Percentiles rank a stretch among this genome's conserved stretches.
phyloP scores from a whole-genome alignment of 2,329 filamentous ascomycete species.

The Epichloe sibirici region DNA sequence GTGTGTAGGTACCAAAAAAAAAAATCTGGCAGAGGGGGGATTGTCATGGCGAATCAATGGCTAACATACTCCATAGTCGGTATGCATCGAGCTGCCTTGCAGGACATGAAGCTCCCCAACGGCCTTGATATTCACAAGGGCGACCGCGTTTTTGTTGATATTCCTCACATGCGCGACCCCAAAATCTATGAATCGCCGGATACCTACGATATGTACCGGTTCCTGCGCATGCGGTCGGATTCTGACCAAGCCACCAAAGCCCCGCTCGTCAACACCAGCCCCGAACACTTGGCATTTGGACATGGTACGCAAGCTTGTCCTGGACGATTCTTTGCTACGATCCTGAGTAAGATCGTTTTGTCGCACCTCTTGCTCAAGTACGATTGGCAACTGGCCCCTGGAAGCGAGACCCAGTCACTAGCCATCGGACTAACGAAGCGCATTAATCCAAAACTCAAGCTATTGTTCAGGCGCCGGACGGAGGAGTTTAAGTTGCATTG shows the following conservation, averaged over 20 bases:
- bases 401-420: background rate
- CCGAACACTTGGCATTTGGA: constrained; percentile 7
- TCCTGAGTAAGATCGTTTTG: constrained; percentile 5
- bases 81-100: constrained; percentile 7
- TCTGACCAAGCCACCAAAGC: constrained; percentile 5
- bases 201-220: constrained; percentile 7
- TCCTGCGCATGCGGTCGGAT: constrained; percentile 5
- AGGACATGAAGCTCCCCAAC: constrained; percentile 5
- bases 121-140: constrained; percentile 4
- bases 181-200: constrained; percentile 5
- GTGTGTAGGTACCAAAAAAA: constrained; percentile 4
- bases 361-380: constrained; percentile 8
- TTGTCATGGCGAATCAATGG: background rate
- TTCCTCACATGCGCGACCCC: constrained; percentile 7
- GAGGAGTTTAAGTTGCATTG: constrained; percentile 5
- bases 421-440: constrained; percentile 6
- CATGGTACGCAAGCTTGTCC: constrained; percentile 8
- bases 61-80: background rate
- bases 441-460: constrained; percentile 3
- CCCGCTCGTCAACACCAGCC: constrained; percentile 5
- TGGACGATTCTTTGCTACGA: constrained; percentile 6
- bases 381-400: constrained; percentile 5
- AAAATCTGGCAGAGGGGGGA: background rate
- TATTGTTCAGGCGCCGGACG: constrained; percentile 3
- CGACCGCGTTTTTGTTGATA: constrained; percentile 7